Base-by-base conservation (phyloP, 306 rosid genomes). In the Medicago ruthenica region DNA sequence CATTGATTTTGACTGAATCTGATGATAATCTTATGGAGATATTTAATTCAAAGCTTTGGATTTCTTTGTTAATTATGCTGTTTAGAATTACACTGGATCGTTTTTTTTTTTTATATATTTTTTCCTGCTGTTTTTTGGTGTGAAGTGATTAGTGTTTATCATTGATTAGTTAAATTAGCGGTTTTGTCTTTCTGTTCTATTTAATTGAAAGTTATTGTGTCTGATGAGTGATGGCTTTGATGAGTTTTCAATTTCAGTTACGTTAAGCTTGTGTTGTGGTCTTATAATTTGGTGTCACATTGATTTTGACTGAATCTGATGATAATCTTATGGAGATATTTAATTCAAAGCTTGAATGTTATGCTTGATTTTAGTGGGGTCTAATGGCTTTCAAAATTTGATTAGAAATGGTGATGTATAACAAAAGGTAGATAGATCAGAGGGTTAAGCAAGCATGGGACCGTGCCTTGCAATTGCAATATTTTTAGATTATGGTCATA, bases 21-120 rank as follows among this genome's bases (percentile, higher is more conserved):
- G 66, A 70, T 79, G 34, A 48, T 34, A 27, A 63, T 67, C 55
- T 53, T 16, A 17, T n/a, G 18, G 60, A n/a, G 27, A 40, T 73
- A 15, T 79, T 75, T 70, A 17, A 7, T 64, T 13, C 14, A 59
- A 68, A 71, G n/a, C 67, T 51, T 10, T 37, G 22, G 5, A n/a
- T 70, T 80, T 54, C 5, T 61, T 60, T 50, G 12, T 54, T 57
- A 55, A 50, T 36, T 44, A 14, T 20, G 42, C 39, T 9, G 12
- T 53, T 62, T 76, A 41, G 62, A 14, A 45, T 50, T 2, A 11
- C 70, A 61, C 78, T 86, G 84, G 59, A n/a, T 34, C 18, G 6
- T 14, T 61, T 61, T 27, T 14, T 3, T 11, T 50, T 64, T 41
- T 8, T 7, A 21, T 0, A 27, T 27, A 27, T 42, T 8, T 7